Conservation (phyloP, 768 basidiomycete species). For the Mycena metata region DNA sequence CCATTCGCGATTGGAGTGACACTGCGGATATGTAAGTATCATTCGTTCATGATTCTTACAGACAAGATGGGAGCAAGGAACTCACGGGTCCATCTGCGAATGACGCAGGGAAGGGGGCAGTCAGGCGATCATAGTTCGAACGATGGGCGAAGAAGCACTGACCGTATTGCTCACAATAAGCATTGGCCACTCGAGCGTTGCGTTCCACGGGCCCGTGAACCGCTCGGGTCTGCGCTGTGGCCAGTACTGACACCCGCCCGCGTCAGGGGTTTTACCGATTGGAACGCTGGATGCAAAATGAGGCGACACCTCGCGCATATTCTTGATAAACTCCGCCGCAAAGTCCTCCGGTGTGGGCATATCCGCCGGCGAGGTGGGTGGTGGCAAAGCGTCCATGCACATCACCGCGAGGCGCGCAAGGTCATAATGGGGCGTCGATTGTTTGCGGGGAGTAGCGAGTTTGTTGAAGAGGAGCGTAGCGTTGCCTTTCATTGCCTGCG, state of each 20-base stretch:
- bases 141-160: neutral
- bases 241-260: slow-evolving; percentile 44
- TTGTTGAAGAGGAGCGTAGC: slow-evolving; percentile 40
- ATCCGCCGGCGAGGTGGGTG: slow-evolving; percentile 8
- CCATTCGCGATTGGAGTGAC: slow-evolving; percentile 43
- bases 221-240: slow-evolving; percentile 41
- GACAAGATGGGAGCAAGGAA: neutral
- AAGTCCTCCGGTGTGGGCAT: slow-evolving; percentile 32
- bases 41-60: neutral
- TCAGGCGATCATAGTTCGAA: neutral
- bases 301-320: slow-evolving; percentile 36
- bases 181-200: slow-evolving; percentile 43
- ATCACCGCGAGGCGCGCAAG: slow-evolving; percentile 41
- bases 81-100: slow-evolving; percentile 32
- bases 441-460: slow-evolving; percentile 11
- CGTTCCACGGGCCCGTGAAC: slow-evolving; percentile 47
- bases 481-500: slow-evolving; percentile 40
- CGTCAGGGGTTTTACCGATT: slow-evolving; percentile 39
- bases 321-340: slow-evolving; percentile 29
- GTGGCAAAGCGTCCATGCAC: slow-evolving; percentile 42
- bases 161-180: slow-evolving; percentile 46
- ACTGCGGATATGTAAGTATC: slow-evolving; percentile 24
- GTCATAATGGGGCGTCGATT: slow-evolving; percentile 21
- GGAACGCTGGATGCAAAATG: slow-evolving; percentile 42
- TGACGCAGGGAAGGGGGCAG: neutral